Evolutionary conservation across 306 rosid genomes (phyloP).

Genomic region (Albizia julibrissin): DNA sequence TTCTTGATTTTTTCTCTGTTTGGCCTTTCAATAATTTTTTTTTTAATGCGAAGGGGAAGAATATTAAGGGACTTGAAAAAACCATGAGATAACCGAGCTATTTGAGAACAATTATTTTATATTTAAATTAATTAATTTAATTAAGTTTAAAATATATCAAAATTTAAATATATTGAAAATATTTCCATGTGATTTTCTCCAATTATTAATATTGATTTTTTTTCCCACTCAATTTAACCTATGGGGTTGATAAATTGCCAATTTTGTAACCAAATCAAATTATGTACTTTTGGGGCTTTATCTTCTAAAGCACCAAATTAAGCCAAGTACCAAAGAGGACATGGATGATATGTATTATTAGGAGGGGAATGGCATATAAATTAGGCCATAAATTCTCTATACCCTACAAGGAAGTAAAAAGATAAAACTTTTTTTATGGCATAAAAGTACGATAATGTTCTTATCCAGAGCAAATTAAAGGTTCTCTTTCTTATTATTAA

Average conservation of each 20-base stretch:
- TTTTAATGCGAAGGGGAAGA: too few species aligned
- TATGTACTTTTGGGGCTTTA: background rate
- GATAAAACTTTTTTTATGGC: background rate
- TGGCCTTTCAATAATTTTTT: too few species aligned
- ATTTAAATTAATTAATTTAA: too few species aligned
- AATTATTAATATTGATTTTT: too few species aligned
- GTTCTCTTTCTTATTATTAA: background rate
- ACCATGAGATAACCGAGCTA: too few species aligned
- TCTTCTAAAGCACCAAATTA: background rate
- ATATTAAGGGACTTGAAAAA: too few species aligned
- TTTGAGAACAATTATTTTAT: too few species aligned
- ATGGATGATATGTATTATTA: background rate
- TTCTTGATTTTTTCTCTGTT: too few species aligned
- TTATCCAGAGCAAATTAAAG: constrained; percentile 1
- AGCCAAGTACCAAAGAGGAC: background rate
- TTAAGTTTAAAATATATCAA: too few species aligned
- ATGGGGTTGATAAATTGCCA: background rate
- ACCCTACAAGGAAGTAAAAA: background rate
- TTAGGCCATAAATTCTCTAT: background rate
- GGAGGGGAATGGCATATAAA: constrained; percentile 6
- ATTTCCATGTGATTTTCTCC: background rate
- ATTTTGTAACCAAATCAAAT: background rate
- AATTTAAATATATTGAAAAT: too few species aligned
- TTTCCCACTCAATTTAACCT: background rate
- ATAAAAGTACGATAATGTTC: constrained; percentile 21